phyloP scores from a whole-genome alignment of 192 early-diverging fungal genomes.

The Blastocladiella britannica region DNA sequence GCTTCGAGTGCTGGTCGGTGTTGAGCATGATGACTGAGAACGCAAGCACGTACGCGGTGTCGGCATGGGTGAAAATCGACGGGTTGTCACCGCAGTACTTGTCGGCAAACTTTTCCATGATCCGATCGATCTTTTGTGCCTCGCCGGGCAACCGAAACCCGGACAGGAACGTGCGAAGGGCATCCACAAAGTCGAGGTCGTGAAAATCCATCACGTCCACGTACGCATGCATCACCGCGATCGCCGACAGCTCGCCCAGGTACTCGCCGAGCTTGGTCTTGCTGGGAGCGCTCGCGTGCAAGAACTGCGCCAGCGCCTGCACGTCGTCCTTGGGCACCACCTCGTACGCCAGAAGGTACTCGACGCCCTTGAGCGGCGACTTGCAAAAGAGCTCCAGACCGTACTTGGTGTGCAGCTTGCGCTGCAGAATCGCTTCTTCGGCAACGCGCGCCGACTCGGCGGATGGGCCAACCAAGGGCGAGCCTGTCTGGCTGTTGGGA shows the following conservation, averaged over 20 bases:
- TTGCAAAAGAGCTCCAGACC: slow-evolving; percentile 26
- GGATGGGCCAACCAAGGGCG: too few relatives aligned
- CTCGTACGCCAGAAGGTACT: slow-evolving; percentile 19
- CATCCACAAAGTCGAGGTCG: slow-evolving; percentile 26
- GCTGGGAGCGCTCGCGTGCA: slow-evolving; percentile 14
- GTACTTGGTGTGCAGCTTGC: slow-evolving; percentile 21
- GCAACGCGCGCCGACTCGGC: too few relatives aligned
- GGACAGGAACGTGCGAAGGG: slow-evolving; percentile 32
- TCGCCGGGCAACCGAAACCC: slow-evolving; percentile 40
- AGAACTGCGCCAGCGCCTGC: slow-evolving; percentile 21
- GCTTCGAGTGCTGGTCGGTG: slow-evolving; percentile 31
- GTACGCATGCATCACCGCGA: slow-evolving; percentile 37
- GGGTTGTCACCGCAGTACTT: slow-evolving; percentile 39
- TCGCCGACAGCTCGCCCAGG: slow-evolving; percentile 27
- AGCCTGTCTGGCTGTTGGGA: too few relatives aligned
- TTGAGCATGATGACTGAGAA: slow-evolving; percentile 47
- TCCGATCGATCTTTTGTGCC: slow-evolving; percentile 41
- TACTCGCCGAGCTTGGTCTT: slow-evolving; percentile 38
- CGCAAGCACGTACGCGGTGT: slow-evolving; percentile 38
- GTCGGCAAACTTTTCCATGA: slow-evolving; percentile 50
- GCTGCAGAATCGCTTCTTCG: not conserved
- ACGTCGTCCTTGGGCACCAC: slow-evolving; percentile 21
- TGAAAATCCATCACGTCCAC: slow-evolving; percentile 34
- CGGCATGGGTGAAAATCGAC: slow-evolving; percentile 31
- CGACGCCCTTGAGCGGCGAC: slow-evolving; percentile 28